These are phyloP conservation scores for Penicillium bialowiezense DNA, from an alignment of 495 filamentous ascomycete species.

Conservation along the genomic window DNA sequence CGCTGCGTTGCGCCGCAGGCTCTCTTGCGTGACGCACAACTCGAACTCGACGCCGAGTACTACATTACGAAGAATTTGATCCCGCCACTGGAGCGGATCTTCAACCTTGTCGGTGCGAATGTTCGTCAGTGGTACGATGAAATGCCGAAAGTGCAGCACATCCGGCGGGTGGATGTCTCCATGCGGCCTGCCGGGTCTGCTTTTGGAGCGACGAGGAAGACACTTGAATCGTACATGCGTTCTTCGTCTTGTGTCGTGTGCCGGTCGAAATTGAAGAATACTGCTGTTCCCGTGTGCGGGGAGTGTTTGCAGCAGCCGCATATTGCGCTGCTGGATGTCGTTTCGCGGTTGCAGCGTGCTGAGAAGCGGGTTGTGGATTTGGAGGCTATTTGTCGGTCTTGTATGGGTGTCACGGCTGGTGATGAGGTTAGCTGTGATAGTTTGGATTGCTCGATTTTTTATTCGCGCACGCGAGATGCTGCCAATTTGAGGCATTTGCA, in stretches of 20 bases:
- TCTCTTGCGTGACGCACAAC: conserved; percentile 69
- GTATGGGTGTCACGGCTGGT: conserved; percentile 64
- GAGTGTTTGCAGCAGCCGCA: conserved; percentile 57
- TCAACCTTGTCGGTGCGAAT: conserved; percentile 94
- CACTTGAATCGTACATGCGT: conserved; percentile 81
- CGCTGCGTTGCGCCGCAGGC: conserved; percentile 85
- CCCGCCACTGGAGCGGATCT: conserved; percentile 91
- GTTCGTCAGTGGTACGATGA: conserved; percentile 92
- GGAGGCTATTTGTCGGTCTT: conserved; percentile 77
- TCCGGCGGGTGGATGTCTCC: conserved; percentile 52
- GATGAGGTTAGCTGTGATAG: conserved; percentile 85
- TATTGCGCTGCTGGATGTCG: conserved; percentile 59
- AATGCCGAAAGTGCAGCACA: conserved; percentile 85
- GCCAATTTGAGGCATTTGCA: conserved; percentile 58
- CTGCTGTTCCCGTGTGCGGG: conserved; percentile 54
- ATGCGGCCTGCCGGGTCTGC: background rate
- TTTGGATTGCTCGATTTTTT: conserved; percentile 90
- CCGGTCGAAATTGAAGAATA: conserved; percentile 57
- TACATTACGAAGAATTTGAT: conserved; percentile 96
- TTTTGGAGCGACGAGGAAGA: conserved; percentile 19
- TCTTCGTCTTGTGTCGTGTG: conserved; percentile 78
- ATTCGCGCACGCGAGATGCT: conserved; percentile 71
- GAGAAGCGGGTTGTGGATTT: conserved; percentile 66
- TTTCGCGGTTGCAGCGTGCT: conserved; percentile 54
- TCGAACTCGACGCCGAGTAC: conserved; percentile 93